A percentile compares a stretch with the other conserved stretches of the same genome.
phyloP scores from a whole-genome alignment of 768 basidiomycete species.

The Gautieria morchelliformis region DNA sequence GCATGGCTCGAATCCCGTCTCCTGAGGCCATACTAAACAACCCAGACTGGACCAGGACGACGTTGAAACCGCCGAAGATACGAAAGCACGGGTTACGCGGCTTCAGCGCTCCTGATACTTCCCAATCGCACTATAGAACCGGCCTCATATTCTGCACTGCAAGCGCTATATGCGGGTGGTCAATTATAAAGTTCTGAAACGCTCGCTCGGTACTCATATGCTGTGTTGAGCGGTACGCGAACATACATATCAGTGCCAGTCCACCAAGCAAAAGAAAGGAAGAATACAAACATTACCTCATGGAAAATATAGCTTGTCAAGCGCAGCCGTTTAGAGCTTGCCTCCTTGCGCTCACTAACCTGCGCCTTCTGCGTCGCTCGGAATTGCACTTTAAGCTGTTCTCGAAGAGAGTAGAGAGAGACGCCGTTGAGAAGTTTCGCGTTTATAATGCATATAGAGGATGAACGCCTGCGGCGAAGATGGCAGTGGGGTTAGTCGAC shows the following conservation, averaged over 20 bases:
- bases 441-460: slow-evolving; percentile 64
- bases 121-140: slow-evolving; percentile 27
- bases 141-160: slow-evolving; percentile 38
- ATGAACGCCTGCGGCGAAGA: slow-evolving; percentile 63
- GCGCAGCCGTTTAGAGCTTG: slow-evolving; percentile 25
- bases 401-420: slow-evolving; percentile 59
- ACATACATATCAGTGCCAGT: slow-evolving; percentile 10
- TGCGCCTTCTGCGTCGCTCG: slow-evolving; percentile 52
- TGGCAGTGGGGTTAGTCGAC: background rate
- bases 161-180: slow-evolving; percentile 17
- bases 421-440: slow-evolving; percentile 56
- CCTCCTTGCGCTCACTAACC: slow-evolving; percentile 58
- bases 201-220: slow-evolving; percentile 15
- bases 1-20: no score
- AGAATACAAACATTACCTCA: slow-evolving; percentile 15
- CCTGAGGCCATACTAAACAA: no score
- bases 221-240: slow-evolving; percentile 43
- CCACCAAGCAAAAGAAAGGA: background rate
- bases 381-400: slow-evolving; percentile 69
- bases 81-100: no score
- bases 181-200: background rate
- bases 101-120: slow-evolving; percentile 22
- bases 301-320: slow-evolving; percentile 43
- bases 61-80: no score
- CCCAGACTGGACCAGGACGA: no score